phyloP scores from a whole-genome alignment of 169 alveolate genomes.

The Eimeria necatrix region DNA sequence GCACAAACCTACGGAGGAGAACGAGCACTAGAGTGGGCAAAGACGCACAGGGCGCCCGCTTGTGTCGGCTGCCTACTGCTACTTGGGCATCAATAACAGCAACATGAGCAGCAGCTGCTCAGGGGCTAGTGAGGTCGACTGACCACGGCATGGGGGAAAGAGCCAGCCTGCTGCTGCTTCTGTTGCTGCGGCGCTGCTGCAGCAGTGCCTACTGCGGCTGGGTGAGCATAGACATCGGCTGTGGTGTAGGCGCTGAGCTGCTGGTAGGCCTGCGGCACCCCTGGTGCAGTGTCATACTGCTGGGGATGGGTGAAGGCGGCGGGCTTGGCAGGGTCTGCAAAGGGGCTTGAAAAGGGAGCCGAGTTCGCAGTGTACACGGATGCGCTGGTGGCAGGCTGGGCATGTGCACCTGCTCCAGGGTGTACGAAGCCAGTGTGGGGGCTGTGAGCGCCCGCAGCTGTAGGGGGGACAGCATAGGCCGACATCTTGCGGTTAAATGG shows the following conservation, averaged over 20 bases:
- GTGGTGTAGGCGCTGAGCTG: constrained; percentile 39
- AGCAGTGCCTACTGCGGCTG: constrained; percentile 8
- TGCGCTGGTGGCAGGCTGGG: neutral
- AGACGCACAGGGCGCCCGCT: neutral
- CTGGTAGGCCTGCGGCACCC: constrained; percentile 25
- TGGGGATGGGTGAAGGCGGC: constrained; percentile 43
- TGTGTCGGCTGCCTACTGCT: neutral
- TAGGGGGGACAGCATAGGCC: constrained; percentile 29
- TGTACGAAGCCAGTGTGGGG: constrained; percentile 68
- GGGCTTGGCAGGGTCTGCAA: constrained; percentile 1
- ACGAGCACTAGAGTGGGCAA: no score
- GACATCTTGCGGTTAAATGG: constrained; percentile 34
- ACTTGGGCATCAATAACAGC: neutral
- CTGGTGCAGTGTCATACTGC: constrained; percentile 30
- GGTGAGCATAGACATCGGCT: constrained; percentile 7
- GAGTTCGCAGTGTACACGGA: constrained; percentile 61
- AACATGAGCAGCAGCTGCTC: neutral
- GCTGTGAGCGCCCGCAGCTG: constrained; percentile 51
- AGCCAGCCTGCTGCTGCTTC: constrained; percentile 23
- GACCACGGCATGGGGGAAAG: constrained; percentile 47
- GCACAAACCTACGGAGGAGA: no score
- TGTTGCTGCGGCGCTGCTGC: constrained; percentile 52
- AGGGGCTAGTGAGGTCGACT: neutral
- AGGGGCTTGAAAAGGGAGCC: constrained; percentile 43
- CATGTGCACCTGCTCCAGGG: constrained; percentile 30